Evolutionary conservation across 2,329 filamentous ascomycete species (phyloP).

Genomic region (Curvularia spicifera): DNA sequence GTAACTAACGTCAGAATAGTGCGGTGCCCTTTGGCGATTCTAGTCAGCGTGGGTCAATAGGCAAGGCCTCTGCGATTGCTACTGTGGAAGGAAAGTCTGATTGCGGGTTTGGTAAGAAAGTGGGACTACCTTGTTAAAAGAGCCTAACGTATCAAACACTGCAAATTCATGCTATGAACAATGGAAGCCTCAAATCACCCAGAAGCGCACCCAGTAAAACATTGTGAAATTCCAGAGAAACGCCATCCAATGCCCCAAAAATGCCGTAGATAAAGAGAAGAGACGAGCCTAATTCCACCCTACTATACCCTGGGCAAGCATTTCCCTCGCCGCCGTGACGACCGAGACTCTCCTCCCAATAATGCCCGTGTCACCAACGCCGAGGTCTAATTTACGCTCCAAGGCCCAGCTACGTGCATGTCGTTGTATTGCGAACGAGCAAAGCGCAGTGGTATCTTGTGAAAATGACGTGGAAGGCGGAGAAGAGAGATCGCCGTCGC

Average conservation of each 20-base stretch:
- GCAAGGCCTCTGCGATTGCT: no score
- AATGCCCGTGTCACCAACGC: slow-evolving; percentile 43
- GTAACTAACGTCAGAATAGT: no score
- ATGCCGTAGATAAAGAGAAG: neutral
- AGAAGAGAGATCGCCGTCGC: slow-evolving; percentile 40
- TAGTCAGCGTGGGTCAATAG: no score
- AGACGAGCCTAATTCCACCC: slow-evolving; percentile 41
- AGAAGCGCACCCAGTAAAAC: no score
- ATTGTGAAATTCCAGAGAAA: no score
- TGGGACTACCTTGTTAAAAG: no score
- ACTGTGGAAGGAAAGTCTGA: no score
- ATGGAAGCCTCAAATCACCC: no score
- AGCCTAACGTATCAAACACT: no score
- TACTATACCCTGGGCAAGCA: slow-evolving; percentile 42
- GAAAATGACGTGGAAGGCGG: neutral
- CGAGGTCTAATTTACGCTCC: slow-evolving; percentile 34
- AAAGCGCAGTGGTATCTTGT: slow-evolving; percentile 27
- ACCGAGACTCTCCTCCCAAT: slow-evolving; percentile 44
- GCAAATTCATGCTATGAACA: no score
- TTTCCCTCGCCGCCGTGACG: slow-evolving; percentile 32
- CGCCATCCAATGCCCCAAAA: neutral
- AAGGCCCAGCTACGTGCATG: neutral
- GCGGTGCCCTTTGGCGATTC: no score
- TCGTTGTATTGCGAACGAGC: slow-evolving; percentile 25
- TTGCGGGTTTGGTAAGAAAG: no score